Base-by-base conservation (phyloP, 164 flowering plant species). In the Hamamelis virginiana region DNA sequence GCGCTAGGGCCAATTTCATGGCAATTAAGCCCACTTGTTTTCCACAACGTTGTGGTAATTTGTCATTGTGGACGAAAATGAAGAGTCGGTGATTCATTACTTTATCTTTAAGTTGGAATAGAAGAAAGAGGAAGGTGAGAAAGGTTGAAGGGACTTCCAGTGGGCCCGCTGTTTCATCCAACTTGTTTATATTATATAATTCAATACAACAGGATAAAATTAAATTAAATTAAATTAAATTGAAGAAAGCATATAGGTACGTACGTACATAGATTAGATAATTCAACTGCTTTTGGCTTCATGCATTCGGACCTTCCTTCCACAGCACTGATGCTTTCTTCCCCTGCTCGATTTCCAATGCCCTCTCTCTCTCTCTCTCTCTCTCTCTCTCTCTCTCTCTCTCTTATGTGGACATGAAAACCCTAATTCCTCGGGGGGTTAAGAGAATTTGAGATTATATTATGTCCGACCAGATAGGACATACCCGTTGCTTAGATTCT, bases 251-350 rank as follows among this genome's bases (percentile, higher is more conserved):
- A 38, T 6, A n/a, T n/a, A n/a, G n/a, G n/a, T n/a, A n/a, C n/a
- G n/a, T n/a, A n/a, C n/a, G 11, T 1, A 33, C 5, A 33, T 21
- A 5, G 1, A 62, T 41, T 50, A 47, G 18, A 50, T 27, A 68
- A 62, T 59, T 67, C 69, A 65, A 75, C 75, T 47, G 62, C 69
- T 70, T 81, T 79, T 82, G 85, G 85, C 78, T 75, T 8, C 77
- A 58, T 68, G 74, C 68, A 68, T 77, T 75, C 69, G 82, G 80
- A 76, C 6, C 69, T 62, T 74, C 72, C 59, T 70, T 62, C 64
- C 45, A 33, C 19, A 65, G 19, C 21, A 57, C 28, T 43, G 78
- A 81, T 81, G 68, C 82, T 72, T 61, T 70, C 69, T 66, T 46
- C 43, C 51, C 69, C 52, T 23, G 18, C 50, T 72, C 74, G 66